Base-by-base conservation (phyloP, 805 yeast genomes). In the Ogataea ramenticola region DNA sequence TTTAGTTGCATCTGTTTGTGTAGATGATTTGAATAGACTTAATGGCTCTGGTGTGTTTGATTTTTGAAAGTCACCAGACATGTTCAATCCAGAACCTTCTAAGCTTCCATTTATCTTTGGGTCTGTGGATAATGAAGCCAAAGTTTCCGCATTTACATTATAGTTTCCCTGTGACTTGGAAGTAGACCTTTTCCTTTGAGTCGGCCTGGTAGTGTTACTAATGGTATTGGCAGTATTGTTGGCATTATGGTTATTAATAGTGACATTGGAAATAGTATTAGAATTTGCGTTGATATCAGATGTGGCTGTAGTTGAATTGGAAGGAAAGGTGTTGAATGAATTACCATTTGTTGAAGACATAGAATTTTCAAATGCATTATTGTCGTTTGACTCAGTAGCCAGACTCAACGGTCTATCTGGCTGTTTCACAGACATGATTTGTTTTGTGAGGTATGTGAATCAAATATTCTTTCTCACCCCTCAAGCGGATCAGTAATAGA, bases 101-200 rank as follows among this genome's bases (percentile, higher is more conserved):
- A 11, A 7, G 16, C 17, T 26, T 3, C 9, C 5, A 36, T 26
- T 36, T 2, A 16, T 26, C 4, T 15, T 26, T 35, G 43, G 40
- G 27, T 12, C 41, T 9, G 41, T 22, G 20, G 50, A 39, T 17
- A 53, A 48, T 3, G 55, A 40, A 4, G 55, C 31, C 17, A 50
- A 11, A 15, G 55, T 49, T 32, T 51, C 43, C 39, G 51, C 50
- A 10, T 55, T 51, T 0, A 67, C 59, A 41, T 58, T 58, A 46
- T 57, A 62, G 41, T 63, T 64, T 36, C 55, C 56, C 26, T 54
- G 59, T 2, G 65, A 58, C 42, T 56, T 60, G 1, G 67, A 63
- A 3, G 66, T 50, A 1, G 67, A 61, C 35, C 68, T 43, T 43
- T 55, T 60, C 34, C 68, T 27, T 8, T 39, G 41, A 6, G 19